Base-by-base conservation (phyloP, 192 early-diverging fungal genomes). In the Helicostylum pulchrum region DNA sequence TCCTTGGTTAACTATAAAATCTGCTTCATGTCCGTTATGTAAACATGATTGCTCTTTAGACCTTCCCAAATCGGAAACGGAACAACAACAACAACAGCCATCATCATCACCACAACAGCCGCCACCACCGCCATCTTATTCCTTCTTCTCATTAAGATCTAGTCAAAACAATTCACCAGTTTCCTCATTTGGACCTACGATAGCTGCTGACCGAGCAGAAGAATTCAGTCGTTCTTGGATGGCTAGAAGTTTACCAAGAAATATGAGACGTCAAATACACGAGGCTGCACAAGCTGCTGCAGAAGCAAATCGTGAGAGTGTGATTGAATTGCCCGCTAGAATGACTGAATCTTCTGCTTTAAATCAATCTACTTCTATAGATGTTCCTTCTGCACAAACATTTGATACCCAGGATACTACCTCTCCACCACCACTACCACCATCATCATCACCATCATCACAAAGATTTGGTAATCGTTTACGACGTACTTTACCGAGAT, bases 1-100 rank as follows among this genome's bases (percentile, higher is more conserved):
- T 67, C 81, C 81, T 52, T 84, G 83, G 83, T 49, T 84, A 31
- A 80, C 81, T 10, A 71, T 77, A 36, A 82, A 80, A 68, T 79
- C 78, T 23, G 72, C 78, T 5, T 68, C 68, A 0, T 84, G 83
- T 31, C 83, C 83, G 6, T 65, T 84, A 9, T 84, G 83, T 65
- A 84, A 84, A 64, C 66, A 71, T 15, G 71, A 84, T 58, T 84
- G 79, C 31, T 59, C 71, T 7, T 47, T 64, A 10, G 49, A 64
- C 42, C 43, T 58, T 59, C 55, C 61, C 17, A 43, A 31, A 36
- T 36, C 54, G 32, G 32, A 53, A 17, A 49, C 48, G 4, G 12
- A 31, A 15, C 23, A 58, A 11, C 32, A 70, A 43, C 21, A 62
- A 17, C 12, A 52, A 48, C 61, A 14, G 17, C 21, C 11, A 21